Percentiles rank a stretch among this genome's conserved stretches.
These are phyloP conservation scores for Mortierella alpina DNA, from an alignment of 192 early-diverging fungal species.

Conservation along the genomic window DNA sequence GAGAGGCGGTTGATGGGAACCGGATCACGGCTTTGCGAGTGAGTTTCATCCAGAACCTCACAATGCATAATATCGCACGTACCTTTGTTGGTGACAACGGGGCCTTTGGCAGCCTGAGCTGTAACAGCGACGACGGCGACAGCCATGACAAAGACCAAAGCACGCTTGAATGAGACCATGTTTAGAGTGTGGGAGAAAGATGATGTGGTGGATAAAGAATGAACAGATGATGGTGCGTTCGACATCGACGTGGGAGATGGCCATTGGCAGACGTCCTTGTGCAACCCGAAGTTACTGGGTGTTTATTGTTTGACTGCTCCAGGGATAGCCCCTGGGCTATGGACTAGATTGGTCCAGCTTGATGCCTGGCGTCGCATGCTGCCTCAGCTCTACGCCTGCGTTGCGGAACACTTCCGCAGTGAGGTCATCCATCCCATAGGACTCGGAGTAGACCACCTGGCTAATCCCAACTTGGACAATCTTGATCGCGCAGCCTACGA, in stretches of 20 bases:
- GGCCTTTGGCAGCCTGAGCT: constrained; percentile 65
- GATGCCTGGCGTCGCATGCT: constrained; percentile 72
- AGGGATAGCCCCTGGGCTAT: background rate
- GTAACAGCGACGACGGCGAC: constrained; percentile 27
- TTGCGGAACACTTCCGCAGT: constrained; percentile 84
- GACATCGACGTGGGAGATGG: too few species aligned
- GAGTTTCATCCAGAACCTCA: background rate
- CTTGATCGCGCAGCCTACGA: constrained; percentile 92
- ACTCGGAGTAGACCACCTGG: constrained; percentile 91
- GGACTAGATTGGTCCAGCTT: constrained; percentile 38
- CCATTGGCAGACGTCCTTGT: background rate
- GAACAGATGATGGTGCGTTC: constrained; percentile 13
- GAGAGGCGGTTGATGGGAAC: too few species aligned
- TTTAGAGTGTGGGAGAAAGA: background rate
- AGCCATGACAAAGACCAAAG: constrained; percentile 26
- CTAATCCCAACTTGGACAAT: constrained; percentile 94
- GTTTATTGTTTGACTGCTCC: background rate
- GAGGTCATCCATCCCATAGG: constrained; percentile 95
- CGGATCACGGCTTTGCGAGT: background rate
- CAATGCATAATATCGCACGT: background rate
- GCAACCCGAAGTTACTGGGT: background rate
- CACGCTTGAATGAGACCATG: constrained; percentile 51
- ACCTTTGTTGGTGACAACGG: constrained; percentile 77
- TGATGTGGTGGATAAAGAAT: constrained; percentile 7
- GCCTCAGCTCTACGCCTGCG: constrained; percentile 83